Base-by-base conservation (phyloP, 2,329 filamentous ascomycete species). In the Gaeumannomyces tritici region DNA sequence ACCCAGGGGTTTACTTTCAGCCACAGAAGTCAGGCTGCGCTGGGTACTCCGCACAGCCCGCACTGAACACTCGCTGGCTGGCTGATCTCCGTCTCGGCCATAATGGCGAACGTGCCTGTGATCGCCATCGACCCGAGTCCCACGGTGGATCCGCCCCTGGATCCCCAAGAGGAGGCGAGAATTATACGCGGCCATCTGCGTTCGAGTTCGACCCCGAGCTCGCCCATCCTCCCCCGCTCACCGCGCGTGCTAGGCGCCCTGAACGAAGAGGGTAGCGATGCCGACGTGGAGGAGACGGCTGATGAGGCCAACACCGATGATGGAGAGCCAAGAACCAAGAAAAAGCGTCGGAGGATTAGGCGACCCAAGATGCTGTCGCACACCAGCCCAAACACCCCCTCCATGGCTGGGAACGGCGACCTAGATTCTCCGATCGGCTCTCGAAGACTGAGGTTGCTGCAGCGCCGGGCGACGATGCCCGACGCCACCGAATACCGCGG, bases 261-360 rank as follows among this genome's bases (percentile, higher is more conserved):
- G 13, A 64, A 79, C 56, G 77, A 83, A 64, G 82, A 81, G 65
- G 86, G 84, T 26, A 90, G 86, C 71, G 90, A 93, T 72, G 85
- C 80, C 18, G 88, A 89, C 72, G 90, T 88, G 1, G 93, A 96
- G 71, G 91, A 95, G 71, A 96, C 91, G 57, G 90, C 87, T 0
- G 91, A 92, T 61, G 93, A 96, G 70, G 82, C 81, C n/a, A 76
- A 76, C 24, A 69, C 74, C n/a, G 71, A 76, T 18, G 77, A 79
- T 61, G 69, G 74, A 31, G 68, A 75, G 1, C 82, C 74, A 2
- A 83, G 82, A 65, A 79, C 79, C 35, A 89, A 83, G 74, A 87
- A 82, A 73, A 87, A 86, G 73, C 83, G 85, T 66, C 86, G 80
- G 67, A 81, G 83, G 64, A 79, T 86, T 67, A 83, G 79, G 51